These are phyloP conservation scores for Parafenestella ontariensis DNA, from an alignment of 2,329 filamentous ascomycete species.

Conservation along the genomic window DNA sequence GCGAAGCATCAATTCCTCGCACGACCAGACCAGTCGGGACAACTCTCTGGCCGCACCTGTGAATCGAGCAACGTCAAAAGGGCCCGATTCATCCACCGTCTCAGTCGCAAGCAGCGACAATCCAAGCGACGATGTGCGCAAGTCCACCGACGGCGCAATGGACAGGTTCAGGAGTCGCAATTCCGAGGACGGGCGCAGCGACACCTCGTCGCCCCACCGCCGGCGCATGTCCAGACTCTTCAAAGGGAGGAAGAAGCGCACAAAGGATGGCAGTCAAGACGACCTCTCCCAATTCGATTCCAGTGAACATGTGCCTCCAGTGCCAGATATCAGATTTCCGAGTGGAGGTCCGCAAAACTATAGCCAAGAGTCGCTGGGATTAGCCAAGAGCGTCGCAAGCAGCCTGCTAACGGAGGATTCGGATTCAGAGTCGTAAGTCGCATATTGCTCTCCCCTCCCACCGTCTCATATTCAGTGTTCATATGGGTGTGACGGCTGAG, in stretches of 20 bases:
- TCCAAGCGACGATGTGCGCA: slow-evolving; percentile 30
- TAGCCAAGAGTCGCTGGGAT: slow-evolving; percentile 52
- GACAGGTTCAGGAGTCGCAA: slow-evolving; percentile 50
- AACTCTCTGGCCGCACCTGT: slow-evolving; percentile 33
- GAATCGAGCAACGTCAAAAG: slow-evolving; percentile 27
- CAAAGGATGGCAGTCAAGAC: slow-evolving; percentile 39
- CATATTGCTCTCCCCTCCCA: slow-evolving; percentile 14
- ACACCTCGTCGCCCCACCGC: slow-evolving; percentile 47
- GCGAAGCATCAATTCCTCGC: slow-evolving; percentile 30
- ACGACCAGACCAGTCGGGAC: slow-evolving; percentile 23
- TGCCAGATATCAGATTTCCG: slow-evolving; percentile 26
- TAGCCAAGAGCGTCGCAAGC: slow-evolving; percentile 55
- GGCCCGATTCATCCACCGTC: slow-evolving; percentile 38
- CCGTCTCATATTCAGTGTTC: slow-evolving; percentile 13
- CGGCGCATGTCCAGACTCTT: slow-evolving; percentile 62
- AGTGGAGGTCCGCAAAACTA: slow-evolving; percentile 23
- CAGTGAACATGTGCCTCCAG: slow-evolving; percentile 29
- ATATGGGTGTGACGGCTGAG: slow-evolving; percentile 10
- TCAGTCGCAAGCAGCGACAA: slow-evolving; percentile 44
- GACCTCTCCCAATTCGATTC: slow-evolving; percentile 32
- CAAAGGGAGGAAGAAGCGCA: slow-evolving; percentile 53
- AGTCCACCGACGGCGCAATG: slow-evolving; percentile 49
- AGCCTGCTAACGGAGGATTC: slow-evolving; percentile 60
- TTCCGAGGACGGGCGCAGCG: slow-evolving; percentile 51
- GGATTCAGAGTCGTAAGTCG: slow-evolving; percentile 58